Percentiles rank a stretch among this genome's conserved stretches.
phyloP scores from a whole-genome alignment of 495 filamentous ascomycete species.

The Neurospora pannonica region DNA sequence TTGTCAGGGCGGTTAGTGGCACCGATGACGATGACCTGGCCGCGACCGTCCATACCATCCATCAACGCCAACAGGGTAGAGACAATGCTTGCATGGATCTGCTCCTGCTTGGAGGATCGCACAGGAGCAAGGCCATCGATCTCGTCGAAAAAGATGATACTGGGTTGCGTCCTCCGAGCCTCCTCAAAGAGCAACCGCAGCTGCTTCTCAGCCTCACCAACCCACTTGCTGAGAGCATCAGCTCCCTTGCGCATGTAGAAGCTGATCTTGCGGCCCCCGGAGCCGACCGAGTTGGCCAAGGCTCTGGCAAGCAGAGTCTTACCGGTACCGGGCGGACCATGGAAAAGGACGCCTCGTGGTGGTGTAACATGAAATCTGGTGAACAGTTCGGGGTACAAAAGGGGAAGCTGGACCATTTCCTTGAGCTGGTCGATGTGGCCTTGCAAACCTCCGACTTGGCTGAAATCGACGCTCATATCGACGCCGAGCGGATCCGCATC shows the following conservation, averaged over 20 bases:
- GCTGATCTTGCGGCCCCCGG: constrained; percentile 80
- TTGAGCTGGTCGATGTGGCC: constrained; percentile 92
- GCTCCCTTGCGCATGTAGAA: constrained; percentile 99
- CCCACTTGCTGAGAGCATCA: constrained; percentile 96
- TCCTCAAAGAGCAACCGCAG: constrained; percentile 91
- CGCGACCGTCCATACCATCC: constrained; percentile 98
- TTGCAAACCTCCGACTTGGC: constrained; percentile 80
- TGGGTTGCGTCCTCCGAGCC: constrained; percentile 86
- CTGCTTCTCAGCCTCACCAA: constrained; percentile 94
- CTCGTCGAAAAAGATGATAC: constrained; percentile 99
- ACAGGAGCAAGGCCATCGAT: constrained; percentile 95
- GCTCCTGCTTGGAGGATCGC: constrained; percentile 92
- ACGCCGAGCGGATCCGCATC: constrained; percentile 93
- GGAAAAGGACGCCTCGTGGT: constrained; percentile 89
- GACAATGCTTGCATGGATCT: constrained; percentile 97
- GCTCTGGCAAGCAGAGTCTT: constrained; percentile 92
- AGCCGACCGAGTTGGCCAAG: constrained; percentile 67
- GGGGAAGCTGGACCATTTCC: constrained; percentile 91
- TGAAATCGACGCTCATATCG: constrained; percentile 83
- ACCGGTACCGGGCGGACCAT: constrained; percentile 93
- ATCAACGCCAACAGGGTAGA: constrained; percentile 90
- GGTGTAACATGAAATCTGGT: constrained; percentile 82
- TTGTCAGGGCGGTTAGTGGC: constrained; percentile 96
- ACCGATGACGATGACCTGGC: constrained; percentile 96
- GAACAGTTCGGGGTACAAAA: constrained; percentile 95